These are phyloP conservation scores for Scutellaria minor DNA, from an alignment of 257 asterid species.

Conservation along the genomic window DNA sequence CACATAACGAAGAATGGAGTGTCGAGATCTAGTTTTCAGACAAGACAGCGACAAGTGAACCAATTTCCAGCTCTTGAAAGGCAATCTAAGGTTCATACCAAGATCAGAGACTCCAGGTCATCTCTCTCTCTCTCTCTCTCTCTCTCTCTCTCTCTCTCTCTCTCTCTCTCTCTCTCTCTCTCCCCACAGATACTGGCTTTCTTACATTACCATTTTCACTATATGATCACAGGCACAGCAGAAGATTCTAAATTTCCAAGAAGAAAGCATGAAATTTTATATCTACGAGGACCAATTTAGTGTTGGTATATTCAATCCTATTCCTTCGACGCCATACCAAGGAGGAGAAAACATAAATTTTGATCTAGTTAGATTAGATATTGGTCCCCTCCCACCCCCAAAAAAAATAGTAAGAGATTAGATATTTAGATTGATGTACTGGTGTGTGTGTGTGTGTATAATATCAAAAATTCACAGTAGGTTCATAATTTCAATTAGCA, in stretches of 20 bases:
- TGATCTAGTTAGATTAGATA: neutral
- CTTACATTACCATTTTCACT: neutral
- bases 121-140: neutral
- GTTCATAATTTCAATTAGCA: neutral
- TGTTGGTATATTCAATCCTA: neutral
- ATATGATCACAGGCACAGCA: conserved; percentile 40
- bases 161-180: neutral
- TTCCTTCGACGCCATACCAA: neutral
- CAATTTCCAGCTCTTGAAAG: conserved; percentile 32
- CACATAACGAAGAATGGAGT: conserved; percentile 17
- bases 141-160: neutral
- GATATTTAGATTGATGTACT: too few relatives aligned
- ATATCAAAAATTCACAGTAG: neutral
- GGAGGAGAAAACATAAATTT: conserved; percentile 6
- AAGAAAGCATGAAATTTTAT: conserved; percentile 1
- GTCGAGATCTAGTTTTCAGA: conserved; percentile 13
- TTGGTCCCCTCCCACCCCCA: neutral
- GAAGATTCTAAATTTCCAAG: conserved; percentile 39
- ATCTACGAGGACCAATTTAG: neutral
- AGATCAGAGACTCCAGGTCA: conserved; percentile 47
- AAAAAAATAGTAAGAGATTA: too few relatives aligned
- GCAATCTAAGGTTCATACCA: conserved; percentile 40
- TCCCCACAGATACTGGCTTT: neutral
- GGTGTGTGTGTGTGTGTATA: too few relatives aligned
- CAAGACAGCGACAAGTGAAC: conserved; percentile 30